Evolutionary conservation across 495 filamentous ascomycete genomes (phyloP), one percentile per base, ranked within the genome.

Genomic region (Aspergillus carlsbadensis): DNA sequence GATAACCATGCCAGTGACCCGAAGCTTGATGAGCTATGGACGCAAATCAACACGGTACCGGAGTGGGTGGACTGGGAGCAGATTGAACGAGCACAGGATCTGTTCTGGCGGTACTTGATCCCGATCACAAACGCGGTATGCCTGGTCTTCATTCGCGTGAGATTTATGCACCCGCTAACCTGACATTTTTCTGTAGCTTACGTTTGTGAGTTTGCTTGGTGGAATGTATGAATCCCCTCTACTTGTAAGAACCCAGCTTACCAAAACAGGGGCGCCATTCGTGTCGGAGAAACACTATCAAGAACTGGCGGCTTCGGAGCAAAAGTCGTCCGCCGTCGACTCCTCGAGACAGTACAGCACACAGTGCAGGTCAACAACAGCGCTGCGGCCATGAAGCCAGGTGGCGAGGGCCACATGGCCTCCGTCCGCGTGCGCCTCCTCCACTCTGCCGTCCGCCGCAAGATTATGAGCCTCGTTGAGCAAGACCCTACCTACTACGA

Each of bases 31-130:
- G 64, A 78, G 29, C 66, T 94, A 3, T 92, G 89, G 90, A 65
- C 57, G 0, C 78, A 93, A 62, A 74, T 90, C 40, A 87, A 85
- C 58, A 85, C 81, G 1, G 68, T 91, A n/a, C 91, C 89, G 0
- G 71, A 78, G 14, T 94, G 89, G 90, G 90, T 94, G 1, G 84
- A 91, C 66, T 94, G 88, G 89, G 78, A 81, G 10, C 88, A 91
- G 64, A 87, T 96, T 58, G 70, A 79, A 56, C 71, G 89, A 57
- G 77, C 71, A 6, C 77, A 80, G 51, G 74, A 80, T 47, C 76
- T 87, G 0, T 87, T 86, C 62, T 88, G 84, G 65, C 82, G 90
- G 20, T 93, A 93, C 65, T 84, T 83, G 24, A 81, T 81, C 11
- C 81, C 87, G 3, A 82, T 79, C 11, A 81, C 87, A 77, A 73